Evolutionary conservation across 257 asterid genomes (phyloP), one percentile per base, ranked within the genome.

Genomic region (Nemophila menziesii): DNA sequence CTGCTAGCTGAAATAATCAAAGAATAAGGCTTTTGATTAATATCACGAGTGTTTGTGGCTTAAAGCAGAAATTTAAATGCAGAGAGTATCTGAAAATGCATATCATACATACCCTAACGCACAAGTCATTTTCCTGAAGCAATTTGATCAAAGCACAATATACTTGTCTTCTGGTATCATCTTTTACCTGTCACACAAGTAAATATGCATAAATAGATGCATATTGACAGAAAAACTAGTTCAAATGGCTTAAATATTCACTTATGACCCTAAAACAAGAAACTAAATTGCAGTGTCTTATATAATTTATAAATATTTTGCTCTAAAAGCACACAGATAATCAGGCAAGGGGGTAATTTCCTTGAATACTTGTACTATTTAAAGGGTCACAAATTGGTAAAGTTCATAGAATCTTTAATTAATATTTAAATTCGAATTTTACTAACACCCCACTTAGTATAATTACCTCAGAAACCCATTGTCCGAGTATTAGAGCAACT

Each of bases 401-500:
- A 29, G 36, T 29, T 29, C 12, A 7, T 29, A 29, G 36, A 29
- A 29, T 29, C 12, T 29, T 29, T 29, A 3, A 6, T 14, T 17
- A 17, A 19, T 19, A 13, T 8, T 18, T 16, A 19, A 16, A 18
- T 17, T 50, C 53, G 47, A n/a, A 56, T 19, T 11, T 29, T 22
- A 8, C 46, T 59, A 39, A 41, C 48, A 56, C 21, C 36, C 37
- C 13, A 16, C 36, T 33, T 21, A 39, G 36, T 50, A 23, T 51
- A 19, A 22, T 57, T 81, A 90, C 99, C 94, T 90, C 99, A 11
- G 99, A 90, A 70, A 90, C 94, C 99, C 99, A 90, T 49, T 85
- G 99, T 50, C 96, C 99, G 54, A 90, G 79, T 56, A 90, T 90
- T 49, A 90, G 55, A 50, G 94, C 99, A 69, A 90, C 96, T 75